A percentile compares a stretch with the other conserved stretches of the same genome.
These are phyloP conservation scores for Typha latifolia DNA, from an alignment of 176 grass and related monocot species.

Conservation along the genomic window DNA sequence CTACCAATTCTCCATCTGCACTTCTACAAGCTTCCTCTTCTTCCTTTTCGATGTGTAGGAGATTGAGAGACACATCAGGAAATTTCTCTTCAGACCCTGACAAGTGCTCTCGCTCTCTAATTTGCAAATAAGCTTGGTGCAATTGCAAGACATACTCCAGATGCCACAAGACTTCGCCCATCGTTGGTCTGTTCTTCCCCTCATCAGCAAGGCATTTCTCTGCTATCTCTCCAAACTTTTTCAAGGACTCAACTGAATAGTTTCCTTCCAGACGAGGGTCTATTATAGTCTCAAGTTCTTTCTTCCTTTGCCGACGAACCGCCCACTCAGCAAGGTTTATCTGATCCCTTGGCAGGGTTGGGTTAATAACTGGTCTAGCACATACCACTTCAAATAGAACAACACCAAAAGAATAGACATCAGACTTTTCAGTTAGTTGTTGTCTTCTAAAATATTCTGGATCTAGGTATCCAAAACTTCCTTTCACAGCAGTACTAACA, in stretches of 20 bases:
- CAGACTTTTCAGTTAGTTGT: constrained; percentile 28
- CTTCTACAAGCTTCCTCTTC: neutral
- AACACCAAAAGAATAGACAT: constrained; percentile 30
- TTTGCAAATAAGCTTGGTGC: constrained; percentile 14
- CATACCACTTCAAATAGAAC: constrained; percentile 30
- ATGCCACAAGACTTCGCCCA: constrained; percentile 25
- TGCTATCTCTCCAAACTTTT: constrained; percentile 17
- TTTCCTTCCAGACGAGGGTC: constrained; percentile 17
- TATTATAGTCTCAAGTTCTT: constrained; percentile 3
- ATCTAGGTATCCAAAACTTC: constrained; percentile 34
- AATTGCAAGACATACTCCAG: constrained; percentile 27
- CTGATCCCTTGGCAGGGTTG: constrained; percentile 3
- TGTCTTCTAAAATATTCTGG: constrained; percentile 29
- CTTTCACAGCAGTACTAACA: constrained; percentile 26
- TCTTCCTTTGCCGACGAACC: constrained; percentile 10
- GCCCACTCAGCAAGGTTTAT: constrained; percentile 30
- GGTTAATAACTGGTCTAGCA: constrained; percentile 13
- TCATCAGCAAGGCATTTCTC: constrained; percentile 24
- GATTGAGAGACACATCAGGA: neutral
- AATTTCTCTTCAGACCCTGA: no score
- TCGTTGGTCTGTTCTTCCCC: constrained; percentile 17
- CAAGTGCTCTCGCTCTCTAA: neutral
- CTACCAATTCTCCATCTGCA: neutral
- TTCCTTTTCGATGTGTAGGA: neutral
- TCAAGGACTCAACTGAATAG: constrained; percentile 15